Evolutionary conservation across 2,329 filamentous ascomycete genomes (phyloP), one percentile per base, ranked within the genome.

Genomic region (Diaporthe sp.): DNA sequence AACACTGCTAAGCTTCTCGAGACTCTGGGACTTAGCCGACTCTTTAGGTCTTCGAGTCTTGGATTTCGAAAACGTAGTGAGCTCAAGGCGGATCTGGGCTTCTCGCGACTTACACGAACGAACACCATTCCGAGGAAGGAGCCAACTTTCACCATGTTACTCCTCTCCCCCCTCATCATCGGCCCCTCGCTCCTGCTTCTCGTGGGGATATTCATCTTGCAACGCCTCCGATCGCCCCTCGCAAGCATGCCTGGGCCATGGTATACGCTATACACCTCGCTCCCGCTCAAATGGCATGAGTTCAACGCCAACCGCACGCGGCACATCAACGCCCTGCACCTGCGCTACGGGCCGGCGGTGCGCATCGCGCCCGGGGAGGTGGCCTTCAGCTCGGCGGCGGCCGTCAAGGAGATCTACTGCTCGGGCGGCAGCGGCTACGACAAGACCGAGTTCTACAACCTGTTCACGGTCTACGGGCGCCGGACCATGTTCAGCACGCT

Each of bases 401-500:
- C 89, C 0, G 82, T 92, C 71, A 92, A 90, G 80, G 89, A 92
- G 82, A 92, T 92, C 61, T 93, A 93, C 81, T 87, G 88, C 77
- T 89, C 89, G 0, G 88, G 88, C 0, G 91, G 91, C 5, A 92
- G 90, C 79, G 91, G 91, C 34, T 93, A 90, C 79, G 90, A 93
- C 79, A 93, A 92, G 84, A 92, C 90, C 0, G 88, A 90, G 74
- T 92, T 92, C 78, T 93, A 93, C 79, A 83, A 91, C 76, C 81
- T 93, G 25, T 93, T 93, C 77, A 88, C 80, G 74, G 85, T 91
- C 4, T 92, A 90, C 77, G 89, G 87, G 15, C 86, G 87, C 76
- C 88, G 89, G 77, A 91, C 89, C 72, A 91, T 92, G 90, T 92
- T 92, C 77, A 89, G 89, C 22, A 91, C 87, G 0, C 79, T 91